Conservation (phyloP, 495 filamentous ascomycete species). For the Xylaria palmicola region DNA sequence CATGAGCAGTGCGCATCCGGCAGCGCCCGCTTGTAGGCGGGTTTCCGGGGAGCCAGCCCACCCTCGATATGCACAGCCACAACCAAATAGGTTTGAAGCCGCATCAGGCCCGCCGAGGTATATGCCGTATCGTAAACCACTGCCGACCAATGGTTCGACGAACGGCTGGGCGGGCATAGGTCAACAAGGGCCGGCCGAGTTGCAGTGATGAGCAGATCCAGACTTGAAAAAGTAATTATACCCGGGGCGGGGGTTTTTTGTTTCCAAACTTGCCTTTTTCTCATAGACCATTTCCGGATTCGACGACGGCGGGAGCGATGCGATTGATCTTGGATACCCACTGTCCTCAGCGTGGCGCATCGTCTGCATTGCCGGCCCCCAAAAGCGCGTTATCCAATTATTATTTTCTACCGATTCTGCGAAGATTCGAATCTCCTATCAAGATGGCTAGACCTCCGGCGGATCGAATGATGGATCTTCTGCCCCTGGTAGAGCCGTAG, state of each 20-base stretch:
- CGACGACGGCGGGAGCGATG: neutral
- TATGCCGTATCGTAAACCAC: neutral
- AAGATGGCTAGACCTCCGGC: too few species aligned
- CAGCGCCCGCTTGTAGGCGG: neutral
- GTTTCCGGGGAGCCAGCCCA: neutral
- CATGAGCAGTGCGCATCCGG: neutral
- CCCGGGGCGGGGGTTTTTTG: neutral
- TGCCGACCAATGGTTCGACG: neutral
- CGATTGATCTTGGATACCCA: neutral
- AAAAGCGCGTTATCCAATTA: too few species aligned
- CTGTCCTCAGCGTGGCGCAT: conserved; percentile 8
- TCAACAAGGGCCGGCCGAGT: conserved; percentile 2
- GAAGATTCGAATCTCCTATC: too few species aligned
- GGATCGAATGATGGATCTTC: too few species aligned
- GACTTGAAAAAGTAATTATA: too few species aligned
- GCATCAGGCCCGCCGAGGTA: neutral
- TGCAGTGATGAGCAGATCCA: conserved; percentile 1
- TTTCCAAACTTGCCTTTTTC: neutral
- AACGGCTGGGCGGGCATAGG: neutral
- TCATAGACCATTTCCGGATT: neutral
- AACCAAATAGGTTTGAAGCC: neutral
- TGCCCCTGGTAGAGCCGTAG: too few species aligned
- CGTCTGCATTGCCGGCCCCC: neutral
- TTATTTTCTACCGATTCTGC: too few species aligned
- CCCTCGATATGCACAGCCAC: neutral